Base-by-base conservation (phyloP, 1,284 basidiomycete species). In the Marasmius sp. region DNA sequence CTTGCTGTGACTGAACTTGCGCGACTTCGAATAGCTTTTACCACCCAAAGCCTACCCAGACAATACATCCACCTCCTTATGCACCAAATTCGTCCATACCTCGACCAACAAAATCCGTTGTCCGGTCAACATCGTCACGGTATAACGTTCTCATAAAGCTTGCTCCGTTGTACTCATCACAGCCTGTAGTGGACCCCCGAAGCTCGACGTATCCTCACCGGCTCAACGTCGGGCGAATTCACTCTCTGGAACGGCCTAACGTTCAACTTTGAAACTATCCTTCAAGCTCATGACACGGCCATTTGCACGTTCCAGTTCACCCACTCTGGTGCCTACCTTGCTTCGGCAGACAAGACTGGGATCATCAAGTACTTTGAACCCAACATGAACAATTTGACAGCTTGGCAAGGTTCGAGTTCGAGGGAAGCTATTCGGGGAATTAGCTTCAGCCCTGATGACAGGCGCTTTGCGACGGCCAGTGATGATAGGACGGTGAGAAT, bases 201-300 rank as follows among this genome's bases (percentile, higher is more conserved):
- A 76, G 94, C 91, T 49, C 85, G 97, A 27, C 88, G 97, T 6
- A 82, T 98, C 34, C 79, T 99, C 50, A 99, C 97, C 0, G 97
- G 97, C 27, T 96, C 95, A 16, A 95, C 95, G 34, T 95, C 92
- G 67, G 97, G 97, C 59, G 97, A 99, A 76, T 98, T 99, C 76
- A 98, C 97, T 0, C 85, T 99, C 6, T 99, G 97, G 97, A 99
- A 99, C 71, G 97, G 96, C 18, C 82, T 97, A 37, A 98, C 97
- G 0, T 99, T 98, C 87, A 98, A 99, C 79, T 99, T 99, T 74
- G 97, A 99, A 75, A 98, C 97, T 0, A 98, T 99, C 70, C 85
- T 98, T 48, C 96, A 98, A 77, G 97, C 96, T 0, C 97, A 99
- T 77, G 97, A 99, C 73, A 90, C 91, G 9, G 92, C 95, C 20